Evolutionary conservation across 2,329 filamentous ascomycete genomes (phyloP), one percentile per base, ranked within the genome.

Genomic region (Trichoderma guizhouense): DNA sequence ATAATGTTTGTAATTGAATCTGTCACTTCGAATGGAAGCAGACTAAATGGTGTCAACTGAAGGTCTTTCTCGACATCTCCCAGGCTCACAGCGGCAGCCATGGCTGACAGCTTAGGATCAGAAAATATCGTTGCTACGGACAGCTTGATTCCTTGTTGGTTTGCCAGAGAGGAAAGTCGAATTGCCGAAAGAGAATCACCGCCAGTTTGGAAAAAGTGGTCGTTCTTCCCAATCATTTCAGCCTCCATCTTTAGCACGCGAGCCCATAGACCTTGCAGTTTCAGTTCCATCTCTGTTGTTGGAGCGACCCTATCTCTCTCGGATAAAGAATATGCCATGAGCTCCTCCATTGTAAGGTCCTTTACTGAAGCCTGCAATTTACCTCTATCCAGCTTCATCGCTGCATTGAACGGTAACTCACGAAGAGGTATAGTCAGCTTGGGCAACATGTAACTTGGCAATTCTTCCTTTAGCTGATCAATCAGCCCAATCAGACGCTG

Each of bases 131-230:
- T 28, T 30, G 66, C 12, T 24, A 72, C 58, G 11, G 65, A 24
- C 2, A 72, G 47, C 26, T 51, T 53, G 18, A 72, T 62, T 12
- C 43, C 60, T 1, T 55, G 26, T 21, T 58, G 39, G 12, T 61
- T 58, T n/a, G 70, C 70, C 5, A 58, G n/a, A n/a, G 39, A 55
- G 15, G 55, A 58, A 21, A 72, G 71, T n/a, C 53, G 30, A 32
- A 72, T 72, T 1, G 71, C 71, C 5, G 47, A 53, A 9, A 85
- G 77, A 0, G 84, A 85, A 75, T 85, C 83, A 6, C 84, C 83
- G 0, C 83, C 83, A 3, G 83, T 77, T 0, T 76, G 77, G 74
- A 84, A 81, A 76, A 84, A 84, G 75, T 78, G 79, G 72, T 81
- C 71, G 7, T 64, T 43, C 24, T 57, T 55, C 6, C 65, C 43